Evolutionary conservation across 306 rosid species (phyloP), one percentile per base, ranked within the genome.

Genomic region (Vicia villosa): DNA sequence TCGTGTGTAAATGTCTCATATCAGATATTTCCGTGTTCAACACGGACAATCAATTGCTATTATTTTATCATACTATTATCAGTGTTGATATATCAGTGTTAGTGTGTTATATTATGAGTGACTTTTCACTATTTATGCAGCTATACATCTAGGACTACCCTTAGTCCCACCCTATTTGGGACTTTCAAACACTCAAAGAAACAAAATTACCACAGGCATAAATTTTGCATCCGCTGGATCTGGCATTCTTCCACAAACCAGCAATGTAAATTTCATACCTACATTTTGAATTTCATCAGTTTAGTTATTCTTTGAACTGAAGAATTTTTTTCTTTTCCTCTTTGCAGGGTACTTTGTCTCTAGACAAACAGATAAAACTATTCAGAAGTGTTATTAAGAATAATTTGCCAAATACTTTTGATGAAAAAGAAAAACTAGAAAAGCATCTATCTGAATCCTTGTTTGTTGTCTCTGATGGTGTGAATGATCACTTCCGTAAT

Each of bases 201-300:
- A 68, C 45, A 68, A 12, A 61, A 43, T 64, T 47, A 45, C 19
- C 6, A 75, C 38, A 19, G 79, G 84, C 22, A 73, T 81, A 7
- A 78, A 79, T 5, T 79, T 76, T 59, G 88, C 78, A 50, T 78
- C 80, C 45, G 86, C 47, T 5, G 69, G 75, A 5, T 69, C 75
- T 38, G 77, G 79, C n/a, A 60, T 81, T 30, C 76, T 75, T 1
- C 74, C 62, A 2, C 82, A 72, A n/a, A 75, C 83, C 9, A 64
- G 38, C 52, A 77, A 61, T 13, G 81, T 77, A 40, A 56, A 15
- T 45, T 8, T 70, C 62, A 20, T 21, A 8, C 8, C 46, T 34
- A 8, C 20, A 15, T 42, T 14, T 49, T 49, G 5, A 17, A 17
- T 4, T 49, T 49, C 30, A 51, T 68, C 30, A 61, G 0, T 7